Percentiles rank a stretch among this genome's conserved stretches.
phyloP scores from a whole-genome alignment of 306 rosid species.

The Castanea crenata region DNA sequence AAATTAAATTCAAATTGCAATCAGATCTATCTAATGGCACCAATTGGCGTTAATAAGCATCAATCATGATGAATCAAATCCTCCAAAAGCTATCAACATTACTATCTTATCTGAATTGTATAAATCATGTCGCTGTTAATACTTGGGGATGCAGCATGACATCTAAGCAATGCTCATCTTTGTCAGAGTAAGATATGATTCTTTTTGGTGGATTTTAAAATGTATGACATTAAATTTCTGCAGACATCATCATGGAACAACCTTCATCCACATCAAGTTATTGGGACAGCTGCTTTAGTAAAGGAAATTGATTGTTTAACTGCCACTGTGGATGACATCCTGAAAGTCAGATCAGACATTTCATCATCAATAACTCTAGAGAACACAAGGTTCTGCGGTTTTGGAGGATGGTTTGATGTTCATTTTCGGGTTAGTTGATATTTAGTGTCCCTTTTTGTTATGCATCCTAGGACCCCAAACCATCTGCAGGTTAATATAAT shows the following conservation, averaged over 20 bases:
- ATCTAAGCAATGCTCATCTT: neutral
- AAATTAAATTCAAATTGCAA: too few relatives aligned
- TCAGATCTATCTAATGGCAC: too few relatives aligned
- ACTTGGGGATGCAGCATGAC: neutral
- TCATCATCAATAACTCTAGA: slow-evolving; percentile 50
- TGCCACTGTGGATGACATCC: slow-evolving; percentile 73
- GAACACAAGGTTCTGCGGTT: slow-evolving; percentile 69
- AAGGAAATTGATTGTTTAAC: slow-evolving; percentile 92
- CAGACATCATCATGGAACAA: slow-evolving; percentile 93
- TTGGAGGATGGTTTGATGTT: slow-evolving; percentile 98
- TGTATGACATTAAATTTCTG: slow-evolving; percentile 24
- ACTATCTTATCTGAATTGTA: too few relatives aligned
- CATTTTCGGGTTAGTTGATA: slow-evolving; percentile 77
- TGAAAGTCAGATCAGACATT: slow-evolving; percentile 61
- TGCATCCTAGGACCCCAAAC: neutral
- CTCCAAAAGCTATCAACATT: too few relatives aligned
- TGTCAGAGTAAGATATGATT: slow-evolving; percentile 21
- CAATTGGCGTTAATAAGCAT: too few relatives aligned
- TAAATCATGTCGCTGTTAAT: neutral
- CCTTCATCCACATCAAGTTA: slow-evolving; percentile 85
- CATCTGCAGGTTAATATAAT: slow-evolving; percentile 6
- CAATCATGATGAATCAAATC: too few relatives aligned
- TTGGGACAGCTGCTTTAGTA: slow-evolving; percentile 72
- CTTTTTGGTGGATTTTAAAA: slow-evolving; percentile 10
- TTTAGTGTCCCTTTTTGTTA: slow-evolving; percentile 1